A percentile compares a stretch with the other conserved stretches of the same genome.
These are phyloP conservation scores for Pseudoturritis turrita DNA, from an alignment of 345 rosid genomes.

Conservation along the genomic window DNA sequence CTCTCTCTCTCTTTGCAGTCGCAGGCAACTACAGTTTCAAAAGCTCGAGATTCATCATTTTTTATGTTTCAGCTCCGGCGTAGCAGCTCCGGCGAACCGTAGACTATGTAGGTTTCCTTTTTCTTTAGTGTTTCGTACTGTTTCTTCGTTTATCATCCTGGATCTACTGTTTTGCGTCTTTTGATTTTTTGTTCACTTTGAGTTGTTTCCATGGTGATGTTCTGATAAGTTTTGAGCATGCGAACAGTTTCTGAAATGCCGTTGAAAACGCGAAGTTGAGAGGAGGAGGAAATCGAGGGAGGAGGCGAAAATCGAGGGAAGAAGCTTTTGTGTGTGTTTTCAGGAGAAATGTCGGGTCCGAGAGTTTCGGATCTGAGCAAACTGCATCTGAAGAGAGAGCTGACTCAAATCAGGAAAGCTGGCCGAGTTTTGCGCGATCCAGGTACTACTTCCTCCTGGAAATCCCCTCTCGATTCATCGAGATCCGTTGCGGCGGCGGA, in stretches of 20 bases:
- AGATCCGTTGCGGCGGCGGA: slow-evolving; percentile 47
- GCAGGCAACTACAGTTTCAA: slow-evolving; percentile 15
- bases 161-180: slow-evolving; percentile 21
- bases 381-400: slow-evolving; percentile 79
- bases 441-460: slow-evolving; percentile 81
- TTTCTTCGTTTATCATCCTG: neutral
- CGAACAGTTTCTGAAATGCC: slow-evolving; percentile 1
- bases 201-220: neutral
- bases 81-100: neutral
- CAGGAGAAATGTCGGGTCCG: slow-evolving; percentile 43
- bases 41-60: slow-evolving; percentile 25
- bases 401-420: slow-evolving; percentile 87
- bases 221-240: neutral
- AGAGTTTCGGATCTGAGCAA: slow-evolving; percentile 68
- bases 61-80: neutral
- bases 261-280: neutral
- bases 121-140: neutral
- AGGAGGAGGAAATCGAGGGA: neutral
- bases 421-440: slow-evolving; percentile 89
- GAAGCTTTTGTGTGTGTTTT: neutral
- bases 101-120: neutral
- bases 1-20: slow-evolving; percentile 10
- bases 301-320: neutral
- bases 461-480: slow-evolving; percentile 64
- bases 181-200: neutral